Evolutionary conservation across 2,329 filamentous ascomycete species (phyloP), one percentile per base, ranked within the genome.

Genomic region (Apiospora malaysiana): DNA sequence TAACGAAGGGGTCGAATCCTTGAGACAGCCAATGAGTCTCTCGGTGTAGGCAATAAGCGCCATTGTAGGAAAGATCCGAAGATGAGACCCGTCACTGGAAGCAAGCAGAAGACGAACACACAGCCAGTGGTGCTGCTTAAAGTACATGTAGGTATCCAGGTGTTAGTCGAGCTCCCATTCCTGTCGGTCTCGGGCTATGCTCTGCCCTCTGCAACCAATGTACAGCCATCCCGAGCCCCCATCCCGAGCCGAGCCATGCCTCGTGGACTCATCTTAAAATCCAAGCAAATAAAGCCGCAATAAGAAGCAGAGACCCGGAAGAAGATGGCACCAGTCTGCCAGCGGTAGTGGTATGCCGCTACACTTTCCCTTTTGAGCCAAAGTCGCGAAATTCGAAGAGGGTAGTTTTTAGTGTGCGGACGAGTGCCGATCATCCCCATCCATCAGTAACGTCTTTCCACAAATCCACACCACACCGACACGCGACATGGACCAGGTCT

Each of bases 311-410:
- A 59, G 51, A 27, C 27, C 51, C 51, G 16, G 27, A 21, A 16
- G 51, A 37, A 16, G 27, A 59, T 37, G 25, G 14, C 8, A 18
- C 32, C 32, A 32, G 32, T 32, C 3, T 32, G 6, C 32, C 32
- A 32, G 32, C 6, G 6, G 2, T 12, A 7, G 6, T 27, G 51
- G 51, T 40, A 40, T 63, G 12, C 56, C 68, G 68, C 68, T 18
- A 69, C 68, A 37, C 40, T 69, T 69, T 25, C 68, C 56, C 23
- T 25, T 47, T 69, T 47, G 43, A 65, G 68, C 68, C 37, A 69
- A 27, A 45, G 68, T 69, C 40, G 51, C 68, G 68, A 69, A n/a
- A n/a, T 47, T 49, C 43, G 23, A 49, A n/a, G 23, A 16, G 21
- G 63, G 63, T 9, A 32, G 40, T 40, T 42, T 3, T 37, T 18